Evolutionary conservation across 495 filamentous ascomycete genomes (phyloP).

Genomic region (Astrothelium subdiscretum): DNA sequence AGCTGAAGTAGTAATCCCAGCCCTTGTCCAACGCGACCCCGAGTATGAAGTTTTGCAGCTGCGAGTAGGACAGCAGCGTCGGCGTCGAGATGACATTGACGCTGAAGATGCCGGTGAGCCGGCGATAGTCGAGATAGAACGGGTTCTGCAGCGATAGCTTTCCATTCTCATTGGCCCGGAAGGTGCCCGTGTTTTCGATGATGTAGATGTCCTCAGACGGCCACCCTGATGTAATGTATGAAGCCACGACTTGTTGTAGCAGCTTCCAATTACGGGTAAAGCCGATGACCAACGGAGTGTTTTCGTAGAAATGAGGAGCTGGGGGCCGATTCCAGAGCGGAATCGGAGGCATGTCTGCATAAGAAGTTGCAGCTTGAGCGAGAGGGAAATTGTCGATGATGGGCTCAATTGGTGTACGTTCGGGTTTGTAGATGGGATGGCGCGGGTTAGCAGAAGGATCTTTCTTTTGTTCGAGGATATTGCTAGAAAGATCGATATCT

Average conservation of each 20-base stretch:
- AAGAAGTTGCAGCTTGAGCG: background rate
- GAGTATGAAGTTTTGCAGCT: slow-evolving; percentile 53
- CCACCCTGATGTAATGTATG: slow-evolving; percentile 40
- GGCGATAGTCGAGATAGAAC: slow-evolving; percentile 48
- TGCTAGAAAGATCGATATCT: background rate
- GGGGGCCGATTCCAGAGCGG: slow-evolving; percentile 8
- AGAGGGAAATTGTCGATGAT: slow-evolving; percentile 8
- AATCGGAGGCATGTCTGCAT: slow-evolving; percentile 4
- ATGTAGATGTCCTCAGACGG: slow-evolving; percentile 48
- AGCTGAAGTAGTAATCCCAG: slow-evolving; percentile 50
- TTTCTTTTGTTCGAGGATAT: background rate
- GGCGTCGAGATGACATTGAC: slow-evolving; percentile 48
- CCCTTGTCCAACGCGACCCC: slow-evolving; percentile 32
- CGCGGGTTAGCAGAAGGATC: background rate
- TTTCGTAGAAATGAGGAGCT: slow-evolving; percentile 2
- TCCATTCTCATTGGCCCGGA: slow-evolving; percentile 41
- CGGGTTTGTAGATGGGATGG: slow-evolving; percentile 1
- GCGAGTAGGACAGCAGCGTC: slow-evolving; percentile 47
- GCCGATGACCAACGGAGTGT: slow-evolving; percentile 7
- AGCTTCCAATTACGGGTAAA: slow-evolving; percentile 8
- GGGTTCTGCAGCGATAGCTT: slow-evolving; percentile 47
- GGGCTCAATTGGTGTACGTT: background rate
- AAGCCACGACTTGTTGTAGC: slow-evolving; percentile 4
- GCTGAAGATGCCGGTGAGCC: slow-evolving; percentile 36
- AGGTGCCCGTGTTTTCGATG: slow-evolving; percentile 52